Evolutionary conservation across 1,284 basidiomycete species (phyloP).

Genomic region (Waitea zeae): DNA sequence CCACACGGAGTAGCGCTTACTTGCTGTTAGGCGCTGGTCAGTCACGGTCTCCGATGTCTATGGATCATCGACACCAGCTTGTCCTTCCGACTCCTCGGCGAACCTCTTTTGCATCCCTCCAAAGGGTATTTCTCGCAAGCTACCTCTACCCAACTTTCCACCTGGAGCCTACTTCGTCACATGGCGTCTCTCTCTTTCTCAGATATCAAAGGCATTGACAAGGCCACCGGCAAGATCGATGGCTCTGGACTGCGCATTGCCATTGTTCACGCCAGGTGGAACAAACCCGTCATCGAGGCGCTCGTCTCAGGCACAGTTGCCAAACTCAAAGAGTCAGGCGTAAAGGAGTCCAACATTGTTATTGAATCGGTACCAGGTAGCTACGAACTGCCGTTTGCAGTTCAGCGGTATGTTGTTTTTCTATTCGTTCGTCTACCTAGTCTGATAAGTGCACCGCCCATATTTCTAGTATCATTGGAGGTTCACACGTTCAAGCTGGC

Average conservation of each 20-base stretch:
- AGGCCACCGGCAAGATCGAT: slow-evolving; percentile 47
- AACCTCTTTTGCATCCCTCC: too few relatives aligned
- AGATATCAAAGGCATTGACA: slow-evolving; percentile 69
- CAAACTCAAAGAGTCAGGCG: slow-evolving; percentile 72
- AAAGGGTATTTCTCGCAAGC: too few relatives aligned
- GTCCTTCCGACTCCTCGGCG: too few relatives aligned
- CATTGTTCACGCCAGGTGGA: slow-evolving; percentile 92
- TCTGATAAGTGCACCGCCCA: slow-evolving; percentile 1
- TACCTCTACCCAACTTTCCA: too few relatives aligned
- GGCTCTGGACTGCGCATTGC: slow-evolving; percentile 69
- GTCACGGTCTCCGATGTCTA: too few relatives aligned
- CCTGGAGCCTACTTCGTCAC: too few relatives aligned
- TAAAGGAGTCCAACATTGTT: slow-evolving; percentile 81
- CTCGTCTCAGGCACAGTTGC: slow-evolving; percentile 63
- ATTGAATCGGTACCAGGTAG: slow-evolving; percentile 88
- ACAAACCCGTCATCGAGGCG: slow-evolving; percentile 71
- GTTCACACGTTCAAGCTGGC: slow-evolving; percentile 63
- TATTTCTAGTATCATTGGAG: slow-evolving; percentile 55
- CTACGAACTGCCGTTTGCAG: slow-evolving; percentile 84
- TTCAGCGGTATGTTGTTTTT: slow-evolving; percentile 41
- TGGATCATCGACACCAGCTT: too few relatives aligned
- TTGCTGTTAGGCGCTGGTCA: too few relatives aligned
- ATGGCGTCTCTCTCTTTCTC: too few relatives aligned
- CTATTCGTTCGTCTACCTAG: slow-evolving; percentile 1
- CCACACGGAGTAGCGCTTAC: too few relatives aligned